Conservation (phyloP, 169 alveolate genomes). For the Eimeria acervulina region DNA sequence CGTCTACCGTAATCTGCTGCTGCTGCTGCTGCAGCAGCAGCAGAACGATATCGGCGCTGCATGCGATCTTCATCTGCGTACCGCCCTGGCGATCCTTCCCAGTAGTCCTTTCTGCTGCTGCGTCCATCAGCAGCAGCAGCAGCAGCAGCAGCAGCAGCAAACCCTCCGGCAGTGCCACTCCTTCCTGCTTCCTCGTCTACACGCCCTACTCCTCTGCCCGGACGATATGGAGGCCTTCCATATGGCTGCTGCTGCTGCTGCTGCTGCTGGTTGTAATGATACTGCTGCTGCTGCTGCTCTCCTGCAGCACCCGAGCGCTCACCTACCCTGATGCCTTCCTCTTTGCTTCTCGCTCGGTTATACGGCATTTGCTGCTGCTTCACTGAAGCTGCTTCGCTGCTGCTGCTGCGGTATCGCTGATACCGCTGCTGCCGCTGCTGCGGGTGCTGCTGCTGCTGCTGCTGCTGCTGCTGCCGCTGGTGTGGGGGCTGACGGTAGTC, state of each 20-base stretch:
- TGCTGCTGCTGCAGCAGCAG: constrained; percentile 9
- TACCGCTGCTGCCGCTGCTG: background rate
- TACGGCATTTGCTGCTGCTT: constrained; percentile 3
- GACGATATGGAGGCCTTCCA: no score
- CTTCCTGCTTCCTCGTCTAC: background rate
- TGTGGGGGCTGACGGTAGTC: background rate
- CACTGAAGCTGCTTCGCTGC: background rate
- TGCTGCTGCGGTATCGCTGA: background rate
- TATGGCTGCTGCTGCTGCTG: background rate
- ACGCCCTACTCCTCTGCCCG: no score
- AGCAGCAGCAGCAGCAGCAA: background rate
- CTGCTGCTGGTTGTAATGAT: background rate
- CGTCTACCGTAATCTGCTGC: background rate
- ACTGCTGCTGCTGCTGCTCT: background rate
- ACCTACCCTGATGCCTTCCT: background rate
- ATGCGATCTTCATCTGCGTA: no score
- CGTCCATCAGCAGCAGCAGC: background rate
- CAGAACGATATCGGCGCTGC: background rate
- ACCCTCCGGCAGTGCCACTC: background rate
- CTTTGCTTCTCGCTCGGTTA: background rate
- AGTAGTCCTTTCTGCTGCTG: no score
- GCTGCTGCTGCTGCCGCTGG: constrained; percentile 15
- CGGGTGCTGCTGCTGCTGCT: constrained; percentile 27
- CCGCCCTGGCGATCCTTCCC: no score
- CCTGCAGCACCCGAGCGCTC: no score